Percentiles rank a stretch among this genome's conserved stretches.
These are phyloP conservation scores for Wickerhamiella brachini DNA, from an alignment of 805 yeast genomes.

Conservation along the genomic window DNA sequence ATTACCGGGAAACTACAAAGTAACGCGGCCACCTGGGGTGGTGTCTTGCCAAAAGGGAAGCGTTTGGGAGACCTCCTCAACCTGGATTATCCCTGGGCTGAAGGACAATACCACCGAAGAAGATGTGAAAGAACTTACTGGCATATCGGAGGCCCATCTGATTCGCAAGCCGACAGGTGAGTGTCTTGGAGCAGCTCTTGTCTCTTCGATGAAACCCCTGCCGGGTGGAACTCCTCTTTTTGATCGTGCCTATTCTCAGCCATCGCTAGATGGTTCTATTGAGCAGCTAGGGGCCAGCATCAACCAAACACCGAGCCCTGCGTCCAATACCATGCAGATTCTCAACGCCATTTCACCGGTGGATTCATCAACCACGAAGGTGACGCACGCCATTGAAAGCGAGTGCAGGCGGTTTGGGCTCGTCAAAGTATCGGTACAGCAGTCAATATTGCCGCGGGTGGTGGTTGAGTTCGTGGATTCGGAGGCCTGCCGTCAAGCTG, in stretches of 20 bases:
- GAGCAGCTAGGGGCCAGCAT: background rate
- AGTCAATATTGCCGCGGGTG: conserved; percentile 34
- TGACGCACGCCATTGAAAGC: conserved; percentile 30
- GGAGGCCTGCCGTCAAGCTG: conserved; percentile 41
- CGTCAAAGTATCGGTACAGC: conserved; percentile 41
- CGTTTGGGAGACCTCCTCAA: background rate
- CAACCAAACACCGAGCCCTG: background rate
- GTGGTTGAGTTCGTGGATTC: conserved; percentile 48
- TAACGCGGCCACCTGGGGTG: conserved; percentile 7
- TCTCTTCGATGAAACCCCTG: background rate
- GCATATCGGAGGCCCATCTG: background rate
- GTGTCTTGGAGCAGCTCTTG: background rate
- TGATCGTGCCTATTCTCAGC: background rate
- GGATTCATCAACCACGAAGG: background rate
- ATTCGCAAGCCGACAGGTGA: background rate
- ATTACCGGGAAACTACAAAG: conserved; percentile 3
- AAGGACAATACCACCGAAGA: background rate
- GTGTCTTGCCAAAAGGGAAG: background rate
- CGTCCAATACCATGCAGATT: background rate
- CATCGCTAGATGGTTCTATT: background rate
- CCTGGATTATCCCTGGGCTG: background rate
- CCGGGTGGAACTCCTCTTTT: background rate
- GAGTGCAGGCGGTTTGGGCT: conserved; percentile 26
- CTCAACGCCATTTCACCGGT: background rate
- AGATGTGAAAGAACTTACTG: background rate